Evolutionary conservation across 768 basidiomycete species (phyloP).

Genomic region (Tulasnella sp.): DNA sequence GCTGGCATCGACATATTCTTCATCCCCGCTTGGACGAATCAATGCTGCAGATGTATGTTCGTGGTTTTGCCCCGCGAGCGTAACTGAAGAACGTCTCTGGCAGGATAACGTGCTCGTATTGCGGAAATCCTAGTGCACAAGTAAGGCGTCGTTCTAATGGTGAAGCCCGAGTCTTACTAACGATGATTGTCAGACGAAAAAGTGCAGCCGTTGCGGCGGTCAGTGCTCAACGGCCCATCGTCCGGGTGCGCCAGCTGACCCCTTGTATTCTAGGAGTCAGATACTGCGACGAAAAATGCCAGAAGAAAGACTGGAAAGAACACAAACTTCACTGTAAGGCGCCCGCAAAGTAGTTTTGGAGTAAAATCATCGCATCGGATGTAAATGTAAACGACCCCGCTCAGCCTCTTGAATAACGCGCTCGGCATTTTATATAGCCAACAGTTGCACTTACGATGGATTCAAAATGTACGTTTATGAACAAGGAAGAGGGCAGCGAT

Average conservation of each 20-base stretch:
- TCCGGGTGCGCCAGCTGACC: neutral
- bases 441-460: too few relatives aligned
- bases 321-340: conserved; percentile 7
- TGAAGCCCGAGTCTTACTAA: neutral
- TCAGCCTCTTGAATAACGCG: too few relatives aligned
- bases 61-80: neutral
- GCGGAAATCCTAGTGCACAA: conserved; percentile 15
- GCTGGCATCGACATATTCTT: neutral
- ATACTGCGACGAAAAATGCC: conserved; percentile 13
- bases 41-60: conserved; percentile 3
- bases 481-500: too few relatives aligned
- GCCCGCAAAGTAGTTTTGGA: too few relatives aligned
- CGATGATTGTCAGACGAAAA: neutral
- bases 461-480: too few relatives aligned
- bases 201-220: conserved; percentile 11
- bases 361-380: too few relatives aligned
- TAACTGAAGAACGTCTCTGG: neutral
- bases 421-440: too few relatives aligned
- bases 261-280: neutral
- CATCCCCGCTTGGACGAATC: neutral
- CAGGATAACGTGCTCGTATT: conserved; percentile 13
- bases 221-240: neutral
- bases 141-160: neutral
- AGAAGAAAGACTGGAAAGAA: conserved; percentile 8
- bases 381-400: too few relatives aligned